Evolutionary conservation across 257 asterid genomes (phyloP).

Genomic region (Lithospermum erythrorhizon): DNA sequence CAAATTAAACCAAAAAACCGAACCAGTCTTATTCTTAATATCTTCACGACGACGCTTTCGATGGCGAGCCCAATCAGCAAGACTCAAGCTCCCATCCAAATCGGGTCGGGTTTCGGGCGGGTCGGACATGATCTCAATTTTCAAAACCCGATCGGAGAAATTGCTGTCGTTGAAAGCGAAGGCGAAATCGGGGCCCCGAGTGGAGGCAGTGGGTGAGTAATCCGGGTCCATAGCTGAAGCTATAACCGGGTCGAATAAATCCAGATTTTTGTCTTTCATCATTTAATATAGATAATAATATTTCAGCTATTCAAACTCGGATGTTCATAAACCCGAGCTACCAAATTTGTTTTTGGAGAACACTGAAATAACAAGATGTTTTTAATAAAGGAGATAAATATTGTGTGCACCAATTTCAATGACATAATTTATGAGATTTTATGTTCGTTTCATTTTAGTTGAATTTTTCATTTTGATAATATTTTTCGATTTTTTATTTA

Average conservation of each 20-base stretch:
- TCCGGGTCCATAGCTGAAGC: conserved; percentile 59
- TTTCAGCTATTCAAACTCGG: too few relatives aligned
- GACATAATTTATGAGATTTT: too few relatives aligned
- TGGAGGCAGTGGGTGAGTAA: conserved; percentile 25
- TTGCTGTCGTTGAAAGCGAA: conserved; percentile 79
- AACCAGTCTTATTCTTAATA: conserved; percentile 36
- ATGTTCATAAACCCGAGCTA: too few relatives aligned
- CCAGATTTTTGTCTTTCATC: conserved; percentile 60
- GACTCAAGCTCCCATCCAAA: conserved; percentile 29
- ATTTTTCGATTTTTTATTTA: too few relatives aligned
- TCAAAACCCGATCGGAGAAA: conserved; percentile 65
- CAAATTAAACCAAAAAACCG: conserved; percentile 2
- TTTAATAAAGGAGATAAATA: too few relatives aligned
- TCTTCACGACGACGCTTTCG: conserved; percentile 55
- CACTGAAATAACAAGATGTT: too few relatives aligned
- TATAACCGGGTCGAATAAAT: conserved; percentile 69
- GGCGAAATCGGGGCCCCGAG: conserved; percentile 51
- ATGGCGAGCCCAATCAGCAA: conserved; percentile 58
- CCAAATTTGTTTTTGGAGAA: too few relatives aligned
- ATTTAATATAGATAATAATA: not conserved
- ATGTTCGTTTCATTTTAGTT: too few relatives aligned
- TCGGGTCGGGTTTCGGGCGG: conserved; percentile 27
- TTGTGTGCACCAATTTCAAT: too few relatives aligned
- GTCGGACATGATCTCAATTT: conserved; percentile 56
- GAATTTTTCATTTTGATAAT: too few relatives aligned